Percentiles rank a stretch among this genome's conserved stretches.
Evolutionary conservation across 139 green algal genomes (phyloP).

Genomic region (Nannochloris sp.): DNA sequence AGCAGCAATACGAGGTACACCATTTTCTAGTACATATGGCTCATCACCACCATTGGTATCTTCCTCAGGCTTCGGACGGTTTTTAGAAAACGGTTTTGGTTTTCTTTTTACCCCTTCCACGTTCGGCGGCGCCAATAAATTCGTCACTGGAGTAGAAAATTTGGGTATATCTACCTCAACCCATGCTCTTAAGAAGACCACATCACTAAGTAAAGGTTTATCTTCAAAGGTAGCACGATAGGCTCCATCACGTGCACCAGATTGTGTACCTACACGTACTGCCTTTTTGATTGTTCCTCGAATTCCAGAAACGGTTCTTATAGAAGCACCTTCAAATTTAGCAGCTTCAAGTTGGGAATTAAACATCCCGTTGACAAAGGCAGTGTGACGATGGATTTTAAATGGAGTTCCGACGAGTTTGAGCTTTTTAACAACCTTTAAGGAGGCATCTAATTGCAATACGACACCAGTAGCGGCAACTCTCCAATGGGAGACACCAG

Average conservation of each 20-base stretch:
- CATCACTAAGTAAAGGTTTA: constrained; percentile 88
- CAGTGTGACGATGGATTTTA: constrained; percentile 84
- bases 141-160: constrained; percentile 90
- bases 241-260: constrained; percentile 57
- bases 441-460: constrained; percentile 74
- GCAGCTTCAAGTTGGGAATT: constrained; percentile 70
- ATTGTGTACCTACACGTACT: constrained; percentile 20
- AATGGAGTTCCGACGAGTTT: constrained; percentile 89
- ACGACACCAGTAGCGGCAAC: constrained; percentile 90
- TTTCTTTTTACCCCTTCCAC: neutral
- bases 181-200: constrained; percentile 87
- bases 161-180: constrained; percentile 83
- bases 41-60: neutral
- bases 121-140: constrained; percentile 58
- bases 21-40: neutral
- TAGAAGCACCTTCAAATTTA: constrained; percentile 80
- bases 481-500: constrained; percentile 53
- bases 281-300: constrained; percentile 95
- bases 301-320: constrained; percentile 90
- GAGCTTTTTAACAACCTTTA: constrained; percentile 89
- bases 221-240: constrained; percentile 91
- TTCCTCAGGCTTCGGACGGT: neutral
- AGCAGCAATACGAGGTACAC: neutral
- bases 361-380: constrained; percentile 95
- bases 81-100: constrained; percentile 28